A percentile compares a stretch with the other conserved stretches of the same genome.
Conservation (phyloP, 768 basidiomycete species). For the Serendipita indica region DNA sequence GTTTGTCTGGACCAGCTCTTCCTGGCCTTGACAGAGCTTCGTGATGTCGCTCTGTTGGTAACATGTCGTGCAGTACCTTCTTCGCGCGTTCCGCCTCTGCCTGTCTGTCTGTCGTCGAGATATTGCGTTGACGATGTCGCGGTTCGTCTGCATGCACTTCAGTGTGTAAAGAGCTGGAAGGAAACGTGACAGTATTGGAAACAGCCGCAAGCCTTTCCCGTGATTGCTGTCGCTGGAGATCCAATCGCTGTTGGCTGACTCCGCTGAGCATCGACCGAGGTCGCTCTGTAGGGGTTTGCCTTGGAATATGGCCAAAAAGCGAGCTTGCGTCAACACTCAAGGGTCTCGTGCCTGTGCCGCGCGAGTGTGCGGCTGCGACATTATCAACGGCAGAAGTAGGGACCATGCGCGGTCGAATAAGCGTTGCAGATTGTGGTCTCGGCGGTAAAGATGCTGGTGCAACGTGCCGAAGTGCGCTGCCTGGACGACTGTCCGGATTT, state of each 20-base stretch:
- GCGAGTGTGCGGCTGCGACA: not conserved
- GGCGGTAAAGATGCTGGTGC: not conserved
- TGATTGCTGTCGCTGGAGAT: not conserved
- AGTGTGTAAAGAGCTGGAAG: not conserved
- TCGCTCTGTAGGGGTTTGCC: not conserved
- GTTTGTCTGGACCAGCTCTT: too few relatives aligned
- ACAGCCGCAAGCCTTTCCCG: slow-evolving; percentile 1
- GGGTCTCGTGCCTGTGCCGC: not conserved
- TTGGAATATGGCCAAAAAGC: not conserved
- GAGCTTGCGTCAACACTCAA: not conserved
- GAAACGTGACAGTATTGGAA: not conserved
- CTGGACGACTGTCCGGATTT: too few relatives aligned
- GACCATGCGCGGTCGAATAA: not conserved
- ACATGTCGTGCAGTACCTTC: too few relatives aligned
- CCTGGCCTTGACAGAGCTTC: too few relatives aligned
- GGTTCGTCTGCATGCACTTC: not conserved
- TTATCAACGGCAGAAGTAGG: not conserved
- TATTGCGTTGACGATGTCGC: not conserved
- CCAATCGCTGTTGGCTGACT: not conserved
- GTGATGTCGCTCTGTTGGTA: too few relatives aligned
- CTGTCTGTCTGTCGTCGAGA: not conserved
- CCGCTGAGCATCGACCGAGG: not conserved
- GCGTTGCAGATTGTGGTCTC: not conserved
- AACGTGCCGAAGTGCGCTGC: too few relatives aligned
- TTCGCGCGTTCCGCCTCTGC: not conserved